Percentiles rank a stretch among this genome's conserved stretches.
Conservation (phyloP, 306 rosid species). For the Heteromeles arbutifolia region DNA sequence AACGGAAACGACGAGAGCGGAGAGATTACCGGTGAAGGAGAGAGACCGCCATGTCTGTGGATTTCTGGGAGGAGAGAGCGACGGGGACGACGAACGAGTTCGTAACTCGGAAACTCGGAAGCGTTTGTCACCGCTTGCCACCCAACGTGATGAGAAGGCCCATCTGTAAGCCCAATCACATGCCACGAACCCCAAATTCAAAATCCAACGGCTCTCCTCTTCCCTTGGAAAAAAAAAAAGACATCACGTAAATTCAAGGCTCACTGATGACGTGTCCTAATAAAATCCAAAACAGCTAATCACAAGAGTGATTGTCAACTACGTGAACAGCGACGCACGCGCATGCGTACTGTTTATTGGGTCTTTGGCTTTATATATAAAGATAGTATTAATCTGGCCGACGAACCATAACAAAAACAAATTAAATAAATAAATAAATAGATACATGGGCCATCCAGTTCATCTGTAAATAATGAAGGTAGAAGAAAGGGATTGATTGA, state of each 20-base stretch:
- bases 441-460: background rate
- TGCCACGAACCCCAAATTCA: background rate
- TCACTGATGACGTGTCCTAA: background rate
- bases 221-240: background rate
- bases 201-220: background rate
- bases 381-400: background rate
- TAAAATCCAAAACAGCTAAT: background rate
- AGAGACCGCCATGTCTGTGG: slow-evolving; percentile 3
- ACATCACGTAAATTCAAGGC: background rate
- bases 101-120: background rate
- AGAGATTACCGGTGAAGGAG: background rate
- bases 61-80: background rate
- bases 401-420: background rate
- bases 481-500: background rate
- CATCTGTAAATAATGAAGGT: background rate
- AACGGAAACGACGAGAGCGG: background rate
- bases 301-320: background rate
- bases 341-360: background rate
- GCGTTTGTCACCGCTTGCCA: too few species aligned
- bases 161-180: background rate
- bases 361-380: too few species aligned
- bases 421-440: background rate
- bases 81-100: background rate
- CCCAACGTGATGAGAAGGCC: background rate
- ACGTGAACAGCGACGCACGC: background rate